Conservation (phyloP, 208 protist species). For the Naegleria gruberi region DNA sequence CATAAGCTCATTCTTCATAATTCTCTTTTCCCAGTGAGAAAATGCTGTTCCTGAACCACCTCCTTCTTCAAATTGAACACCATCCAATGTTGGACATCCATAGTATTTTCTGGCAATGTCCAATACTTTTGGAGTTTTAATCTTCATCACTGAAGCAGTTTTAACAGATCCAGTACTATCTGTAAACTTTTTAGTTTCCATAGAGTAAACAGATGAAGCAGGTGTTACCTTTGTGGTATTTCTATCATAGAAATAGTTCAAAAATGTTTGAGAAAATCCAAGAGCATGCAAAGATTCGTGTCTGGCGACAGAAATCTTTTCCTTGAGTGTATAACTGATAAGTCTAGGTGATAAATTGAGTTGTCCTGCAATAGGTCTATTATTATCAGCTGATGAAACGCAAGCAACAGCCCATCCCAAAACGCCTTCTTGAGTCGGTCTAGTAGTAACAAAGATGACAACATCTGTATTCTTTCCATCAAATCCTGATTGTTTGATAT, state of each 20-base stretch:
- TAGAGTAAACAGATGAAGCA: not conserved
- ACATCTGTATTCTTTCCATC: not conserved
- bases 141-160: not conserved
- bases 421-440: not conserved
- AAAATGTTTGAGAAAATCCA: not conserved
- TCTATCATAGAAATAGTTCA: not conserved
- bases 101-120: not conserved
- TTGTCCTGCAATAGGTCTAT: slow-evolving; percentile 12
- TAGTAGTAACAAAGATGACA: not conserved
- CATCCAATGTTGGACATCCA: not conserved
- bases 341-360: not conserved
- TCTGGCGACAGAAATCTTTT: not conserved
- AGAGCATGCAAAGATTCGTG: not conserved
- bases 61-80: not conserved
- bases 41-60: not conserved
- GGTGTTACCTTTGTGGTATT: not conserved
- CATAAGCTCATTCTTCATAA: not conserved
- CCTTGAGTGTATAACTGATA: not conserved
- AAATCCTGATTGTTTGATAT: not conserved
- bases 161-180: not conserved
- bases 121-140: not conserved
- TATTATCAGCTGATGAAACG: too few species aligned
- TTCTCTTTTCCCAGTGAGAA: not conserved
- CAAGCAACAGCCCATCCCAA: not conserved
- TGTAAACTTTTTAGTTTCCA: not conserved